phyloP scores from a whole-genome alignment of 2,329 filamentous ascomycete genomes.

The Rhytidhysteron rufulum region DNA sequence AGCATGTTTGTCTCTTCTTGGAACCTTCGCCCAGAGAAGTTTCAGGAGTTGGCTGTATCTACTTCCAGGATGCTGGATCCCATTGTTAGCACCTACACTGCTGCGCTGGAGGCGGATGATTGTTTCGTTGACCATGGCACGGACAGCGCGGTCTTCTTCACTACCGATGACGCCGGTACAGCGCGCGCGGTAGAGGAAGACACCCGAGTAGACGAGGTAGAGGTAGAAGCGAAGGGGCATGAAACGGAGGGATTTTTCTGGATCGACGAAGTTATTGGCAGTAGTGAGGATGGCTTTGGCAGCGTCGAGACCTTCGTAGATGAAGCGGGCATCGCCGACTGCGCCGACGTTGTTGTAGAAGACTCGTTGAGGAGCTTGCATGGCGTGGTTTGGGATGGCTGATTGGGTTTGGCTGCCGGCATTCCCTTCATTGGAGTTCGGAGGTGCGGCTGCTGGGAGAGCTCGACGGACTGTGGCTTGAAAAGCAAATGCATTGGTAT shows the following conservation, averaged over 20 bases:
- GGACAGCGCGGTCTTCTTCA: constrained; percentile 46
- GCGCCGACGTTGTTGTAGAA: constrained; percentile 50
- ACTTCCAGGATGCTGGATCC: constrained; percentile 44
- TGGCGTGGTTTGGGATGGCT: constrained; percentile 11
- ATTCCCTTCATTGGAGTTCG: constrained; percentile 5
- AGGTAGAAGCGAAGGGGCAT: constrained; percentile 49
- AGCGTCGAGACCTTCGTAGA: constrained; percentile 48
- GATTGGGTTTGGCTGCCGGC: constrained; percentile 1
- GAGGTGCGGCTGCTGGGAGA: constrained; percentile 25
- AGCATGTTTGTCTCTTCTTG: constrained; percentile 25
- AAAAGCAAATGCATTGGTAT: constrained; percentile 73
- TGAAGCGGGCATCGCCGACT: constrained; percentile 47
- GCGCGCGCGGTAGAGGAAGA: constrained; percentile 47
- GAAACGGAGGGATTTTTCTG: constrained; percentile 43
- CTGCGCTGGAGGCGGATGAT: constrained; percentile 42
- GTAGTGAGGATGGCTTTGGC: constrained; percentile 49
- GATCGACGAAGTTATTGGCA: constrained; percentile 48
- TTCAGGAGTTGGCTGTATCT: constrained; percentile 46
- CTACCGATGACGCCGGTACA: constrained; percentile 46
- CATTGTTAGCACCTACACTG: constrained; percentile 31
- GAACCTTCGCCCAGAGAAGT: constrained; percentile 47
- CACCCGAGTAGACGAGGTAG: constrained; percentile 47
- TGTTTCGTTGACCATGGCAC: constrained; percentile 46
- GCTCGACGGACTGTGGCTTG: constrained; percentile 60
- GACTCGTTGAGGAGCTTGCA: constrained; percentile 39